Percentiles rank a stretch among this genome's conserved stretches.
phyloP scores from a whole-genome alignment of 2,329 filamentous ascomycete species.

The Conoideocrella luteorostrata region DNA sequence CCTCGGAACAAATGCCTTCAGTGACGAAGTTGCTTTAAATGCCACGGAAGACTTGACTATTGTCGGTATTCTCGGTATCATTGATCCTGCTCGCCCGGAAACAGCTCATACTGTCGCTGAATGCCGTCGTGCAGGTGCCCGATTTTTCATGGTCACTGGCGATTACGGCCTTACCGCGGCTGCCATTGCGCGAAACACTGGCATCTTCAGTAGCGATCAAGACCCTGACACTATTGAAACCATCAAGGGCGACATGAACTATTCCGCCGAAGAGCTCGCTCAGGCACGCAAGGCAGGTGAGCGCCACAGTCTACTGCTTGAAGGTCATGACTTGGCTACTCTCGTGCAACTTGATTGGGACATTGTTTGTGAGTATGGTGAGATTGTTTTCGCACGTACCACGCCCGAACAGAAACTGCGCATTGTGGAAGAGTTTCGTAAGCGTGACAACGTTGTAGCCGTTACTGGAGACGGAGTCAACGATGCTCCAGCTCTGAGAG shows the following conservation, averaged over 20 bases:
- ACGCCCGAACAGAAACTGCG: conserved; percentile 65
- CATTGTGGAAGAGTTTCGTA: conserved; percentile 63
- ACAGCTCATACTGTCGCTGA: conserved; percentile 33
- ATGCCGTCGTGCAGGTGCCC: conserved; percentile 37
- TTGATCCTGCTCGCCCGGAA: conserved; percentile 39
- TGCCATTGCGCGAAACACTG: conserved; percentile 59
- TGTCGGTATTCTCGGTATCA: conserved; percentile 46
- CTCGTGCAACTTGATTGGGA: conserved; percentile 44
- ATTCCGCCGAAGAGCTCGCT: conserved; percentile 13
- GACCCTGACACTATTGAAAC: conserved; percentile 31
- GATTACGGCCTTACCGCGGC: conserved; percentile 52
- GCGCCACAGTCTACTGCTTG: conserved; percentile 25
- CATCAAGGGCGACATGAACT: conserved; percentile 12
- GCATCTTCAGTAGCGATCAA: conserved; percentile 49
- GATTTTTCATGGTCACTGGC: conserved; percentile 43
- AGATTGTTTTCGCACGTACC: conserved; percentile 62
- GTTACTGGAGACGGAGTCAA: conserved; percentile 72
- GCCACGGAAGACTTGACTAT: conserved; percentile 38
- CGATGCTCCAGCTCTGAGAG: conserved; percentile 59
- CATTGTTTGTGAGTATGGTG: conserved; percentile 41
- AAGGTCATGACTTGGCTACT: conserved; percentile 53
- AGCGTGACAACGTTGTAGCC: conserved; percentile 52
- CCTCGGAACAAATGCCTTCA: conserved; percentile 39
- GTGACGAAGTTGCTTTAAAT: conserved; percentile 37
- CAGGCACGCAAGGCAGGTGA: conserved; percentile 15